These are phyloP conservation scores for Oryza meyeriana DNA, from an alignment of 176 grass and related monocot genomes.

Conservation along the genomic window DNA sequence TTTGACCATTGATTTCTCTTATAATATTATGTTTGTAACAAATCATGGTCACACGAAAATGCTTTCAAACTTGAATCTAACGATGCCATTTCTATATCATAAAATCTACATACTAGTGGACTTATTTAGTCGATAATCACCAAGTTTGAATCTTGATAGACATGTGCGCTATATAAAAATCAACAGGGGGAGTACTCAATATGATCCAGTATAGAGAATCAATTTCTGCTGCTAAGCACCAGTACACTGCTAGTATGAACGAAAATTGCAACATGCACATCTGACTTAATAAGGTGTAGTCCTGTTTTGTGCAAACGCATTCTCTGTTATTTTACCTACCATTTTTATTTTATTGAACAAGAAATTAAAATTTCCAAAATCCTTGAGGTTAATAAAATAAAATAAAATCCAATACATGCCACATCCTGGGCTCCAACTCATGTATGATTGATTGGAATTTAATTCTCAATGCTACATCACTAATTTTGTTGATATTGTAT, in stretches of 20 bases:
- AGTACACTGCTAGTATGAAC: background rate
- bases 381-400: background rate
- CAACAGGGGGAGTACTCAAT: background rate
- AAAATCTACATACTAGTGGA: background rate
- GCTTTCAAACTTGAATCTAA: background rate
- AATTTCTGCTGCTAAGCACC: background rate
- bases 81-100: background rate
- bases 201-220: background rate
- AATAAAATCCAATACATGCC: background rate
- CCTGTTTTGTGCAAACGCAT: background rate
- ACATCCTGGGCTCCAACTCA: background rate
- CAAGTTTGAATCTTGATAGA: background rate
- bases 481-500: background rate
- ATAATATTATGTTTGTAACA: too few relatives aligned
- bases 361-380: slow-evolving; percentile 1
- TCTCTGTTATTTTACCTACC: slow-evolving; percentile 15
- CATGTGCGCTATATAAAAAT: background rate
- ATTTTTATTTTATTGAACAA: background rate
- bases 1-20: too few relatives aligned
- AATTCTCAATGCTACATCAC: background rate
- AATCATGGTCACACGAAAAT: background rate
- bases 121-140: background rate
- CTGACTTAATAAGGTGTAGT: background rate
- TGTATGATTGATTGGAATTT: background rate
- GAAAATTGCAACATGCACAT: slow-evolving; percentile 7